Conservation (phyloP, 2,329 filamentous ascomycete genomes). For the Seiridium unicorne region DNA sequence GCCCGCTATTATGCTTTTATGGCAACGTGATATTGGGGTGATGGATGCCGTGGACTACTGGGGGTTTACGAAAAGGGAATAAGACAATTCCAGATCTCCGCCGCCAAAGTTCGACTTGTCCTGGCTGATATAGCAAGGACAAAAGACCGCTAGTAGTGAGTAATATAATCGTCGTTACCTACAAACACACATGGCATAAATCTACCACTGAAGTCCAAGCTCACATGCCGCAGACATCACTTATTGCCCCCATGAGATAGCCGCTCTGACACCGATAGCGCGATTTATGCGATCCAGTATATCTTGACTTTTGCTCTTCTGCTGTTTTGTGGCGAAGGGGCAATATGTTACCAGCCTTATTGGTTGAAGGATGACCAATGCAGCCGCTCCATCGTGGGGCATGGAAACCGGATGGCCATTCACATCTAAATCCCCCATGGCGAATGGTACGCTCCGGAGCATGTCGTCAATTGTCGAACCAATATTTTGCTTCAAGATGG, state of each 20-base stretch:
- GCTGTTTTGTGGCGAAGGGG: conserved; percentile 21
- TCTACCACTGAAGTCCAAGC: too few relatives aligned
- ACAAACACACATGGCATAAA: too few relatives aligned
- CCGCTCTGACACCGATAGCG: conserved; percentile 27
- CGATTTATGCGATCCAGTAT: conserved; percentile 25
- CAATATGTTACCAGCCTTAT: conserved; percentile 29
- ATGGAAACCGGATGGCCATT: not conserved
- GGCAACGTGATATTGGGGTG: too few relatives aligned
- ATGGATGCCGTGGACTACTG: too few relatives aligned
- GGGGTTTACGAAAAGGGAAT: too few relatives aligned
- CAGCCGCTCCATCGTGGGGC: conserved; percentile 22
- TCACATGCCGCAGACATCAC: too few relatives aligned
- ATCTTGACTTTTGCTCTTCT: conserved; percentile 16
- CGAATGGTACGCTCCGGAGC: not conserved
- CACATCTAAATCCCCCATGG: not conserved
- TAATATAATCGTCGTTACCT: too few relatives aligned
- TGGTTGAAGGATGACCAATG: conserved; percentile 28
- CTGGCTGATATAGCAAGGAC: too few relatives aligned
- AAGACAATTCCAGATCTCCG: too few relatives aligned
- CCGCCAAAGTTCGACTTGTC: too few relatives aligned
- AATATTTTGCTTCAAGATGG: not conserved
- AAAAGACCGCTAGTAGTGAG: too few relatives aligned
- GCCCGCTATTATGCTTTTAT: too few relatives aligned
- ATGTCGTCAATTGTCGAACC: not conserved
- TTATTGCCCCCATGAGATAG: conserved; percentile 12